Conservation (phyloP, 2,329 filamentous ascomycete genomes). For the Colletotrichum incanum region DNA sequence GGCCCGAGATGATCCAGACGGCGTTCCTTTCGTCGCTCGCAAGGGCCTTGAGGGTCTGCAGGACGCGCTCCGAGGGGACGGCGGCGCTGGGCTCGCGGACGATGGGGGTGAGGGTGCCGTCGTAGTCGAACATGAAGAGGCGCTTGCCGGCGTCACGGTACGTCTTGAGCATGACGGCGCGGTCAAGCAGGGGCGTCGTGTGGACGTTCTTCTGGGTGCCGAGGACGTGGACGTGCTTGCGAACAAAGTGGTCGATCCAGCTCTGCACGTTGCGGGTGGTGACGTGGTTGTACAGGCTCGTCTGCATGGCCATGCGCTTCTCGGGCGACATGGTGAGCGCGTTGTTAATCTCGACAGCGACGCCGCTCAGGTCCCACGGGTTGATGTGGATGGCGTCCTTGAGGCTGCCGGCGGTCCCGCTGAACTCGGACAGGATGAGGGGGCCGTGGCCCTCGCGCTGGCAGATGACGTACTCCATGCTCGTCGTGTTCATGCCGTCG, state of each 20-base stretch:
- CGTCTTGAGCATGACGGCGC: constrained; percentile 77
- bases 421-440: constrained; percentile 96
- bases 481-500: constrained; percentile 98
- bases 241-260: constrained; percentile 87
- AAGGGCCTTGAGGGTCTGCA: constrained; percentile 84
- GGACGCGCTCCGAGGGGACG: constrained; percentile 87
- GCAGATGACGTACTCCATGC: constrained; percentile 93
- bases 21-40: constrained; percentile 86
- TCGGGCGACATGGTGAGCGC: constrained; percentile 83
- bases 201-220: constrained; percentile 82
- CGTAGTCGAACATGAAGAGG: constrained; percentile 99
- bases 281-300: constrained; percentile 85
- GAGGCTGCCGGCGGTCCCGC: constrained; percentile 90
- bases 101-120: constrained; percentile 95
- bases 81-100: constrained; percentile 92
- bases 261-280: constrained; percentile 87
- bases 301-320: constrained; percentile 78
- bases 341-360: constrained; percentile 86
- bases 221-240: constrained; percentile 84
- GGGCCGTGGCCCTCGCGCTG: constrained; percentile 90
- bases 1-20: constrained; percentile 98
- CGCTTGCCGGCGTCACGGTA: constrained; percentile 84
- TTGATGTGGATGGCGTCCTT: constrained; percentile 95
- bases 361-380: constrained; percentile 90
- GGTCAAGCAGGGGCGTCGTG: constrained; percentile 87